These are phyloP conservation scores for Podospora bellae-mahoneyi DNA, from an alignment of 495 filamentous ascomycete genomes.

Conservation along the genomic window DNA sequence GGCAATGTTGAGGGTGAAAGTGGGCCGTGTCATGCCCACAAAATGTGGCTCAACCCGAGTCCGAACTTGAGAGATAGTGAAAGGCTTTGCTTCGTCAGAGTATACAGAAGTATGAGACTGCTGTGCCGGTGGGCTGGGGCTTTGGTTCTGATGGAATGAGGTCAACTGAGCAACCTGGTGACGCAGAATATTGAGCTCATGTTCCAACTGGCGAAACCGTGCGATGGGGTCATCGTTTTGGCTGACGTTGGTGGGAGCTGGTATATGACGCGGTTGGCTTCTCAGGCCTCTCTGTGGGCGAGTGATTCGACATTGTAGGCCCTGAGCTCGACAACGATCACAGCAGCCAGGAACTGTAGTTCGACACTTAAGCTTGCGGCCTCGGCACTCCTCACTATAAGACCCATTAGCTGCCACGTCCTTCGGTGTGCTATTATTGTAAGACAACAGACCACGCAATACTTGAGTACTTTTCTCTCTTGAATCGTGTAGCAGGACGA, in stretches of 20 bases:
- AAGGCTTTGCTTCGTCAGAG: neutral
- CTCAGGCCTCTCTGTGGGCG: neutral
- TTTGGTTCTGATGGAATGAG: neutral
- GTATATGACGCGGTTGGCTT: neutral
- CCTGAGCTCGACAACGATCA: neutral
- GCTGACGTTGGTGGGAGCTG: neutral
- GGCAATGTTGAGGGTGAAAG: constrained; percentile 19
- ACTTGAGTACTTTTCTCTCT: neutral
- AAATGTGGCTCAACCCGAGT: constrained; percentile 16
- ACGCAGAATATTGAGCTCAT: neutral
- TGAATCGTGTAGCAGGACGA: neutral
- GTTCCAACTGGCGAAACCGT: neutral
- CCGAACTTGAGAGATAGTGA: no score
- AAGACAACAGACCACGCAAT: neutral
- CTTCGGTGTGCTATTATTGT: neutral
- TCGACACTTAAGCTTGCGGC: neutral
- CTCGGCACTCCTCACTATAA: neutral
- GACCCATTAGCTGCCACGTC: neutral
- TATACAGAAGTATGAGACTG: neutral
- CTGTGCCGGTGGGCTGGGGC: neutral
- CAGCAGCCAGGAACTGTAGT: neutral
- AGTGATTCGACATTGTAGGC: neutral
- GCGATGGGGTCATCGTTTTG: neutral
- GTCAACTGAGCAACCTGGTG: neutral
- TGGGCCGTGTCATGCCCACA: constrained; percentile 20